Conservation (phyloP, 495 filamentous ascomycete species). For the Neurospora sp. region DNA sequence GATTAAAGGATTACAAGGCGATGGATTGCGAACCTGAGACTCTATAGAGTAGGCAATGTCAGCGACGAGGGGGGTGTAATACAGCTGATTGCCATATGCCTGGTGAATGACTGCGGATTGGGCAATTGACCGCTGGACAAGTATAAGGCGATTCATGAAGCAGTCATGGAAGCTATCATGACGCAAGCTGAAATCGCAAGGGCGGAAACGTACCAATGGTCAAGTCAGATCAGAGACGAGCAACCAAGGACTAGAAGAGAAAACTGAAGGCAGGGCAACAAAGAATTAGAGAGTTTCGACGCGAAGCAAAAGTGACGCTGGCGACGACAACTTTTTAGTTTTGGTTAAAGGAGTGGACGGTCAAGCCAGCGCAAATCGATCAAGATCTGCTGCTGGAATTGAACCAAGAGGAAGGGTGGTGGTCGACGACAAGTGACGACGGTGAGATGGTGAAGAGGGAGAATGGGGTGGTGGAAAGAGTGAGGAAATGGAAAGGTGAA, state of each 20-base stretch:
- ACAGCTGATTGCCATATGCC: neutral
- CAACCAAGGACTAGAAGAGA: slow-evolving; percentile 10
- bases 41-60: slow-evolving; percentile 1
- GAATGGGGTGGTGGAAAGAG: slow-evolving; percentile 9
- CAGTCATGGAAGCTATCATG: neutral
- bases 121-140: neutral
- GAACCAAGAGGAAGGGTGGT: slow-evolving; percentile 28
- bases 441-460: slow-evolving; percentile 8
- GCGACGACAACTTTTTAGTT: slow-evolving; percentile 1
- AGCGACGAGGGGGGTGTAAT: slow-evolving; percentile 7
- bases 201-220: slow-evolving; percentile 10
- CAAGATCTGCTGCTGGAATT: slow-evolving; percentile 38
- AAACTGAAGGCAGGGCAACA: slow-evolving; percentile 7
- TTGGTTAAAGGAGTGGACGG: slow-evolving; percentile 42
- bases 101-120: neutral
- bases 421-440: slow-evolving; percentile 17
- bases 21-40: neutral
- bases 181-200: neutral
- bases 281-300: slow-evolving; percentile 15
- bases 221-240: slow-evolving; percentile 6
- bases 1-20: slow-evolving; percentile 21
- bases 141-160: neutral
- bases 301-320: slow-evolving; percentile 17
- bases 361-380: slow-evolving; percentile 39
- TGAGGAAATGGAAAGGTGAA: slow-evolving; percentile 11